Percentiles rank a stretch among this genome's conserved stretches.
Conservation (phyloP, 768 basidiomycete genomes). For the Phylloporus scabripes region DNA sequence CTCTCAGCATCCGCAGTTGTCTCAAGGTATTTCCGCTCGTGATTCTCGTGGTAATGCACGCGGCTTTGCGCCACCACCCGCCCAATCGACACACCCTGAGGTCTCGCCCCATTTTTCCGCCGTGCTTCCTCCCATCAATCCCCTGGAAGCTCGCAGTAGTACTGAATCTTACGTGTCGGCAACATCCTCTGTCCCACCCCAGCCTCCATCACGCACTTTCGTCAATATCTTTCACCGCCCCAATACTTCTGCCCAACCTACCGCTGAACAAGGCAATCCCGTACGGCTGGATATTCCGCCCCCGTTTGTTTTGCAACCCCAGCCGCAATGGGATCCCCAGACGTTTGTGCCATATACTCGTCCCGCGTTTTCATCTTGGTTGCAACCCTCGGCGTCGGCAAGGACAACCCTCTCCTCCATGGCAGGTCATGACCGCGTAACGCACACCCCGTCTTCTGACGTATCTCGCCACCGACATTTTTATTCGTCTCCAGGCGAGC, state of each 20-base stretch:
- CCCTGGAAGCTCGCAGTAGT: slow-evolving; percentile 14
- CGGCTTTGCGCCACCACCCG: slow-evolving; percentile 6
- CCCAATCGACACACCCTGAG: slow-evolving; percentile 11
- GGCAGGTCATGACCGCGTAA: slow-evolving; percentile 13
- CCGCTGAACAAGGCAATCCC: slow-evolving; percentile 12
- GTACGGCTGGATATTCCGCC: slow-evolving; percentile 33
- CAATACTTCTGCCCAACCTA: slow-evolving; percentile 18
- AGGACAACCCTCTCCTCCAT: slow-evolving; percentile 18
- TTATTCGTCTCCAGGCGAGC: slow-evolving; percentile 13
- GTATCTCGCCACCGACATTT: slow-evolving; percentile 9
- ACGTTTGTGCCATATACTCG: slow-evolving; percentile 36
- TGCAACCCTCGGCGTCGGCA: slow-evolving; percentile 32
- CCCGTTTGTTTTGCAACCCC: slow-evolving; percentile 63
- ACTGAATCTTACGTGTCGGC: slow-evolving; percentile 19
- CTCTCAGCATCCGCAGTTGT: slow-evolving; percentile 7
- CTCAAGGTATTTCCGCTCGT: slow-evolving; percentile 6
- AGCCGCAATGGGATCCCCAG: slow-evolving; percentile 57
- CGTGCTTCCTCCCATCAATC: slow-evolving; percentile 25
- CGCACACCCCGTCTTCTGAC: slow-evolving; percentile 8
- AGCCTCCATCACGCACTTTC: slow-evolving; percentile 17
- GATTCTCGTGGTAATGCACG: slow-evolving; percentile 13
- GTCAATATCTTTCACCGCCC: slow-evolving; percentile 14
- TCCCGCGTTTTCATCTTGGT: slow-evolving; percentile 32
- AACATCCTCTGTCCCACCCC: slow-evolving; percentile 32
- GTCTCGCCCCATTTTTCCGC: slow-evolving; percentile 25